Conservation (phyloP, 257 asterid genomes). For the Fraxinus excelsior region DNA sequence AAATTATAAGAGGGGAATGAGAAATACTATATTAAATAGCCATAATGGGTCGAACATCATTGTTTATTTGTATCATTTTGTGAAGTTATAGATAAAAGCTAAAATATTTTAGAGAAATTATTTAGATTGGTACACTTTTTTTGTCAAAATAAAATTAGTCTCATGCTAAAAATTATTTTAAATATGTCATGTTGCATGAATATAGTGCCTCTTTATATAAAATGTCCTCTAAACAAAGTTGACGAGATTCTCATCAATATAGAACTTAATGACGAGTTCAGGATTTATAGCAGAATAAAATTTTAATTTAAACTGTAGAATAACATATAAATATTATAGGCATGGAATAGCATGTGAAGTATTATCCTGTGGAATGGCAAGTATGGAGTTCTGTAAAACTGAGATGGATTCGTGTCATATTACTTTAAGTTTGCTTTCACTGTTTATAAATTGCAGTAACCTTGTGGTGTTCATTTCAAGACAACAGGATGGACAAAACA, state of each 20-base stretch:
- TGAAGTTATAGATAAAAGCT: background rate
- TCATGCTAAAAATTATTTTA: background rate
- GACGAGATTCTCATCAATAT: background rate
- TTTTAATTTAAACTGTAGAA: background rate
- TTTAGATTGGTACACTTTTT: background rate
- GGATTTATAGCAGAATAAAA: background rate
- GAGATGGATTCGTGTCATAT: background rate
- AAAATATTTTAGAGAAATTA: background rate
- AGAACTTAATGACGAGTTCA: background rate
- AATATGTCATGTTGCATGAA: background rate
- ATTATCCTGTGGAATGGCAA: background rate
- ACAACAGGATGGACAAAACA: background rate
- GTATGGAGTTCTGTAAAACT: background rate
- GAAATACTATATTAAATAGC: background rate
- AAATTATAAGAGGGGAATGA: background rate
- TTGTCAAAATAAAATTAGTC: background rate
- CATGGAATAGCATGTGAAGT: background rate
- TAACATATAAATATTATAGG: background rate
- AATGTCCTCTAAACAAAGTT: background rate
- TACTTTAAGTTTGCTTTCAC: background rate
- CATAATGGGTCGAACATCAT: background rate
- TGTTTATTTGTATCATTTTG: background rate
- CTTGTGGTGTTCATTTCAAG: background rate
- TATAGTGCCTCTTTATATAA: background rate
- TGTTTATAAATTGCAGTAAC: background rate